Evolutionary conservation across 768 basidiomycete genomes (phyloP), one percentile per base, ranked within the genome.

Genomic region (Auricularia heimuer): DNA sequence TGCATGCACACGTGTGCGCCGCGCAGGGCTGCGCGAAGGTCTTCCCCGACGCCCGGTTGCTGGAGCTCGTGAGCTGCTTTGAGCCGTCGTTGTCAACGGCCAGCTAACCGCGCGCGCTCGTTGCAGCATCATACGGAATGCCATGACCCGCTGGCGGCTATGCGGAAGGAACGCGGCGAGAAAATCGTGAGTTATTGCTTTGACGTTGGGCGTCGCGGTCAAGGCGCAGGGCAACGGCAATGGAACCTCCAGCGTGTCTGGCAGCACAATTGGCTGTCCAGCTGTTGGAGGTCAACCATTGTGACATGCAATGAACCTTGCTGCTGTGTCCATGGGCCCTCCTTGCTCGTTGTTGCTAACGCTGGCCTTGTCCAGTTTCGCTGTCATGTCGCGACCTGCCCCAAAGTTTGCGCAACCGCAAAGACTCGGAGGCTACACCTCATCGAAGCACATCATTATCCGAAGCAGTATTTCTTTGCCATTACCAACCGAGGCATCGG

Each of bases 401-500:
- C 80, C 47, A 81, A 83, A 63, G 69, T 79, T 11, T 95, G 94
- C 73, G 71, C 76, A 7, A 87, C 83, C 1, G 94, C 93, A 0
- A 92, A 90, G 74, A 76, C 83, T 16, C 82, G 94, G 18, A 78
- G 94, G 29, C 78, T 90, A 54, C 94, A 95, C 77, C 81, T 96
- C 63, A 90, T 95, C 58, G 81, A 87, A 69, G 83, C 80, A 14
- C 94, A 96, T 70, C 84, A 81, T 62, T 96, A 88, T 71, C 92
- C 93, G 3, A 91, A 91, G 71, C 85, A 94, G 71, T 96, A 88
- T 74, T 95, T 92, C 75, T 96, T 95, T 73, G 84, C 89, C 21
- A 88, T 96, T 21, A 94, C 91, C 16, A 94, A 94, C 75, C 93
- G 90, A 72, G 94, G 94, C 24, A 85, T 94, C 12, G 92, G 91